A percentile compares a stretch with the other conserved stretches of the same genome.
These are phyloP conservation scores for Fusarium mexicanum DNA, from an alignment of 2,329 filamentous ascomycete species.

Conservation along the genomic window DNA sequence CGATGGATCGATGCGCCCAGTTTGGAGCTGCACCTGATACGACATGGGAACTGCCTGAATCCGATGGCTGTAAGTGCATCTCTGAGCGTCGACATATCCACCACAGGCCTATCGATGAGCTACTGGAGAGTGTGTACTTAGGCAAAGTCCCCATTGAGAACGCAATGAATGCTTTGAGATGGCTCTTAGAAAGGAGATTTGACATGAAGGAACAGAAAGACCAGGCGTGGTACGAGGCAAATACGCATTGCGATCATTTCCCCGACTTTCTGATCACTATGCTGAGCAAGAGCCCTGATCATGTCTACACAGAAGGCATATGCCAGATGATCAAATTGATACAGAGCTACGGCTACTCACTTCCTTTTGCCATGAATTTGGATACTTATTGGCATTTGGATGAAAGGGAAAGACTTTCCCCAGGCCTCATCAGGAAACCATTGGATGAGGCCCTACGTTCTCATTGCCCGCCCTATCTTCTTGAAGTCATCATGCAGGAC, in stretches of 20 bases:
- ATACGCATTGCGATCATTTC: neutral
- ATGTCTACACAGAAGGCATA: neutral
- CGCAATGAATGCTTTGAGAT: too few species aligned
- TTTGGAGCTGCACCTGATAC: neutral
- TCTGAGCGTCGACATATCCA: fast-evolving
- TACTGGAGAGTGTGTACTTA: neutral
- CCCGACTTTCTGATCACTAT: neutral
- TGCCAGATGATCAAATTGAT: neutral
- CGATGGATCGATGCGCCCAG: neutral
- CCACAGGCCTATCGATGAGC: neutral
- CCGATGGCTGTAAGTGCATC: fast-evolving
- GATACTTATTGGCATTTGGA: neutral
- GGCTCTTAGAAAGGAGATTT: neutral
- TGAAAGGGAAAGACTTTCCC: too few species aligned
- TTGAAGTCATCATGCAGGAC: too few species aligned
- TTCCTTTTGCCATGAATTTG: neutral
- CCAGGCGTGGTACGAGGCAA: fast-evolving
- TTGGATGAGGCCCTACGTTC: neutral
- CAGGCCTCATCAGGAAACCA: neutral
- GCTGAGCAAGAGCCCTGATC: neutral
- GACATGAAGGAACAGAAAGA: neutral
- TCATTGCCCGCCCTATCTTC: neutral
- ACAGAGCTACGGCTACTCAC: fast-evolving
- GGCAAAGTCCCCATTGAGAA: neutral
- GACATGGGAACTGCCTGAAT: neutral